Percentiles rank a stretch among this genome's conserved stretches.
These are phyloP conservation scores for Colletotrichum plurivorum DNA, from an alignment of 2,329 filamentous ascomycete genomes.

Conservation along the genomic window DNA sequence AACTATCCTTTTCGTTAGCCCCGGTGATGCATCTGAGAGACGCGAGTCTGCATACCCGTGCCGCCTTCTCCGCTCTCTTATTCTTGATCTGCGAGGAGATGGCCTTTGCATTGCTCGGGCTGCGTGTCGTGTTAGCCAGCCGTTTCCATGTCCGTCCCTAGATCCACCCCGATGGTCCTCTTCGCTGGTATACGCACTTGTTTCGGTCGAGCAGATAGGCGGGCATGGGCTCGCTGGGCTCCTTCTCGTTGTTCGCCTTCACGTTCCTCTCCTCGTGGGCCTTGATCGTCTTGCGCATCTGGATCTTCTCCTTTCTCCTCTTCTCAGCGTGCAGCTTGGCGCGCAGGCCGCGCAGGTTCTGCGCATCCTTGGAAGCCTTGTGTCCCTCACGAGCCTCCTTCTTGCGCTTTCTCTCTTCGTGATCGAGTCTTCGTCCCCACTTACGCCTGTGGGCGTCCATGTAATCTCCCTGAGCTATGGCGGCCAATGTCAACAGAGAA, in stretches of 20 bases:
- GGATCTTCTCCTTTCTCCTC: constrained; percentile 97
- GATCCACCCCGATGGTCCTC: neutral
- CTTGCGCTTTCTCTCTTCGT: constrained; percentile 93
- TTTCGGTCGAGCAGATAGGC: constrained; percentile 93
- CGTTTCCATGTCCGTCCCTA: constrained; percentile 15
- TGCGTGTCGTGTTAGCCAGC: constrained; percentile 43
- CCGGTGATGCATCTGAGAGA: too few relatives aligned
- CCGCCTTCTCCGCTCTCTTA: constrained; percentile 93
- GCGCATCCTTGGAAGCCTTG: constrained; percentile 88
- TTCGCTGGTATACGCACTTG: constrained; percentile 51
- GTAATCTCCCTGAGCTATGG: constrained; percentile 81
- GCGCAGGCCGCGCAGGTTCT: constrained; percentile 91
- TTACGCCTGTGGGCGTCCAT: constrained; percentile 69
- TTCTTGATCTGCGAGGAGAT: constrained; percentile 93
- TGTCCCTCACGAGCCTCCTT: constrained; percentile 89
- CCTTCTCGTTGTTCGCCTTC: constrained; percentile 87
- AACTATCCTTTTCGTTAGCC: neutral
- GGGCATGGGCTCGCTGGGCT: constrained; percentile 85
- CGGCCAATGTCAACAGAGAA: constrained; percentile 1
- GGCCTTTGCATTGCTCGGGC: constrained; percentile 74
- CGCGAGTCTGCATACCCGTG: constrained; percentile 57
- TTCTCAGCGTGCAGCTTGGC: constrained; percentile 96
- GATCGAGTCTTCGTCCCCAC: constrained; percentile 73
- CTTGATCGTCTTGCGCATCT: constrained; percentile 95
- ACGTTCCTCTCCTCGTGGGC: constrained; percentile 96